phyloP scores from a whole-genome alignment of 2,329 filamentous ascomycete genomes.

The Trichoderma lentiforme region DNA sequence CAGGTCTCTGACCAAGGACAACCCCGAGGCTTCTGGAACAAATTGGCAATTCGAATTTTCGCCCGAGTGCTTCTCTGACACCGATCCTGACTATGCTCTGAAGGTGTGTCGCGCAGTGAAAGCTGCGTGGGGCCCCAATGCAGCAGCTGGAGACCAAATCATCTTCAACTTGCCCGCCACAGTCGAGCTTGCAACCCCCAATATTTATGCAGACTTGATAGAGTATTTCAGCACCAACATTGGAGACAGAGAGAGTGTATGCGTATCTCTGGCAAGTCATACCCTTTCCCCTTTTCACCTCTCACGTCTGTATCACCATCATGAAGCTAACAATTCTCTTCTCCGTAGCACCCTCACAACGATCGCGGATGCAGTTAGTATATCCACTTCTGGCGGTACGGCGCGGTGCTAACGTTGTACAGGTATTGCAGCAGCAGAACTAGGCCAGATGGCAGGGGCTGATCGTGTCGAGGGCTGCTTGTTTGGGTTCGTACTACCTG shows the following conservation, averaged over 20 bases:
- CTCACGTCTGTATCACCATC: background rate
- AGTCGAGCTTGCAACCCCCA: background rate
- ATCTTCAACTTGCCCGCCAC: constrained; percentile 6
- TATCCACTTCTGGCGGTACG: background rate
- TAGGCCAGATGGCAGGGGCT: constrained; percentile 5
- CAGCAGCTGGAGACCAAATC: background rate
- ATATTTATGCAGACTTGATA: background rate
- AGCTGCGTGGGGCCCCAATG: background rate
- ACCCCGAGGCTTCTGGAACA: background rate
- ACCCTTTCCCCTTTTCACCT: background rate
- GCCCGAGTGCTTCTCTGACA: constrained; percentile 5
- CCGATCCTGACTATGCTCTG: background rate
- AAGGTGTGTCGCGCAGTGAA: constrained; percentile 1
- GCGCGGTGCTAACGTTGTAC: background rate
- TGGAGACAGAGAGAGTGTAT: background rate
- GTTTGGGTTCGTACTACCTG: background rate
- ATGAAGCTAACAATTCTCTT: background rate
- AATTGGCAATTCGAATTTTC: constrained; percentile 1
- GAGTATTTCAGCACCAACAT: background rate
- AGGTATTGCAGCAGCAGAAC: constrained; percentile 7
- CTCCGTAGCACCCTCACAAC: background rate
- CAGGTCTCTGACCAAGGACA: constrained; percentile 4
- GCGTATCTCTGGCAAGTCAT: background rate
- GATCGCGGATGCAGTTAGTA: constrained; percentile 8
- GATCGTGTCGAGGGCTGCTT: constrained; percentile 3